Evolutionary conservation across 805 yeast species (phyloP), one percentile per base, ranked within the genome.

Genomic region (Spathaspora arborariae): DNA sequence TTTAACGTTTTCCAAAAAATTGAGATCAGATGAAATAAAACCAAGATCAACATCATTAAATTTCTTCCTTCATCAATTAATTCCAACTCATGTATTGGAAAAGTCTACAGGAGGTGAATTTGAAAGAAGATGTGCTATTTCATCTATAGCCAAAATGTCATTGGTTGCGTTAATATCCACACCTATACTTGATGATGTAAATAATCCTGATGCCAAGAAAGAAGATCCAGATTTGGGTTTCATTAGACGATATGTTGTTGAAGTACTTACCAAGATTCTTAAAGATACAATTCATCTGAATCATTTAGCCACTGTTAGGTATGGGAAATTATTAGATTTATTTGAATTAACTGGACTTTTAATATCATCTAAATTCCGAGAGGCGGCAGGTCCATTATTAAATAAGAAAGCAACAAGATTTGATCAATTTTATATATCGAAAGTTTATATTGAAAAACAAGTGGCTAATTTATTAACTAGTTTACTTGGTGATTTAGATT

Each of bases 1-100:
- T 56, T 67, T 90, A 47, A 82, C 92, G 0, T 91, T 80, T 54
- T 81, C 92, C 1, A 84, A 82, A 70, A 81, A 82, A 59, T 60
- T 49, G 49, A 45, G 56, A 44, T 57, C 45, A 30, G 47, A 51
- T 1, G 78, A 68, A 2, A 67, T 74, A 13, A 88, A 83, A 56
- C 95, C 96, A 2, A 74, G 92, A 22, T 74, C 88, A 0, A 85
- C 95, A 0, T 83, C 92, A 1, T 63, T 91, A 50, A 88, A 89
- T 59, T 80, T 87, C 54, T 75, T 90, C 49, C 63, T 90, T 15
- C 90, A 88, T 59, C 90, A 85, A 56, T 72, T 91, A 42, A 63
- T 90, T 2, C 81, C 85, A 2, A 73, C 82, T 2, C 69, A 75
- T n/a, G 70, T 66, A 53, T 68, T 68, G 34, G 70, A 59, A 8